Evolutionary conservation across 192 early-diverging fungal species (phyloP), one percentile per base, ranked within the genome.

Genomic region (Coemansia sp.): DNA sequence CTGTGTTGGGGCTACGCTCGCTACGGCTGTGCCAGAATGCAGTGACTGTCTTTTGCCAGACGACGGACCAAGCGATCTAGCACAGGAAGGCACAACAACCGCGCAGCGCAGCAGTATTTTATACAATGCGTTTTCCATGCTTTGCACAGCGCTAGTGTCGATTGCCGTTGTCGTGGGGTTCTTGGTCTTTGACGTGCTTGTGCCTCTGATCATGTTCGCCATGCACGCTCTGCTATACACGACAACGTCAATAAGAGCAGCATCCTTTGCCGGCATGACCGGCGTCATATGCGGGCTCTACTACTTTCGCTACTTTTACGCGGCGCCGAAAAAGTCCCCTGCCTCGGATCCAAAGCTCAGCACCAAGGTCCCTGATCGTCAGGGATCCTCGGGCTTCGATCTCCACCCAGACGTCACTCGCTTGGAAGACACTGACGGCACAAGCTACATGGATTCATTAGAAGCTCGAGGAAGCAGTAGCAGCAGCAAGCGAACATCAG

Each of bases 231-330:
- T 73, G 56, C n/a, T 70, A 27, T 57, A 57, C 25, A 61, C 66
- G 5, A 69, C 67, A 17, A 50, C 66, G 13, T 70, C 77, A 7
- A 53, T 65, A 13, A 55, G 55, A 47, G 45, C 34, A 13, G 25
- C 57, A 2, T 22, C 56, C 4, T 25, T 9, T 10, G 34, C 67
- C 20, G 62, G 20, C 13, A 2, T 62, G 38, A 59, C 28, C 19
- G 28, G 58, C 14, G 68, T 42, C 3, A 59, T 72, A 2, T 29
- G 40, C 3, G 73, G 68, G 22, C 29, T 81, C 17, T 81, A 75
- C 53, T 81, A 71, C 48, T 70, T 75, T 40, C 63, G 78, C 14
- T 81, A 75, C 68, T 68, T 65, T 47, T 68, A 72, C 36, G 55
- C 66, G 11, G 72, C 68, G 52, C 73, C 72, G 11, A 53, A 61